Evolutionary conservation across 805 yeast genomes (phyloP), one percentile per base, ranked within the genome.

Genomic region (Suhomyces pyralidae): DNA sequence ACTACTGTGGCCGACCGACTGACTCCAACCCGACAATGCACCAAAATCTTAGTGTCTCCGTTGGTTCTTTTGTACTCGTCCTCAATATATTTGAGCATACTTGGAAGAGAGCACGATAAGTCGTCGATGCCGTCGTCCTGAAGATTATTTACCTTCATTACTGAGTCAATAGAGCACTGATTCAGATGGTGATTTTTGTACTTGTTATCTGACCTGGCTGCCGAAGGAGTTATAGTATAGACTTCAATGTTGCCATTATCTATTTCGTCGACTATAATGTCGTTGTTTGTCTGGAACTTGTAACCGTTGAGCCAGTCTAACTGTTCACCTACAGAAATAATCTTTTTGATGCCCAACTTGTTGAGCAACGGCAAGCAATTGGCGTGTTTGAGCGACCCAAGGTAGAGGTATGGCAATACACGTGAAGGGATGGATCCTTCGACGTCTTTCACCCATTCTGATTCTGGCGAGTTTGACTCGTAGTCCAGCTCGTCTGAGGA

Each of bases 21-120:
- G 3, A 93, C 98, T 0, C 98, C 98, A 46, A 90, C 97, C 63
- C 96, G 88, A 62, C 98, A 93, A 67, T 93, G 98, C 9, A 93
- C 92, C 55, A 93, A 74, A 17, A 74, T 71, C 58, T 57, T 68
- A 26, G 69, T 62, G 17, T 60, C 51, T 4, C 69, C 73, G 19
- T 58, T 56, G 6, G 65, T 56, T 44, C 50, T 52, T 20, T 48
- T 32, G 28, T 55, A 51, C 43, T 57, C 61, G 40, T 64, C 80
- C 50, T 88, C 86, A 49, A 91, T 81, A 62, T 83, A 89, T 1
- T 79, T 73, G 40, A 93, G 71, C 20, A 92, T 84, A 40, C 78
- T 77, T 12, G 84, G 82, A 44, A 92, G 73, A 3, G 86, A 80
- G 36, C 71, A 70, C 0, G 86, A 77, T 47, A 92, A 71, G 52